These are phyloP conservation scores for Mesotaenium endlicherianum DNA, from an alignment of 139 green algal genomes.

Conservation along the genomic window DNA sequence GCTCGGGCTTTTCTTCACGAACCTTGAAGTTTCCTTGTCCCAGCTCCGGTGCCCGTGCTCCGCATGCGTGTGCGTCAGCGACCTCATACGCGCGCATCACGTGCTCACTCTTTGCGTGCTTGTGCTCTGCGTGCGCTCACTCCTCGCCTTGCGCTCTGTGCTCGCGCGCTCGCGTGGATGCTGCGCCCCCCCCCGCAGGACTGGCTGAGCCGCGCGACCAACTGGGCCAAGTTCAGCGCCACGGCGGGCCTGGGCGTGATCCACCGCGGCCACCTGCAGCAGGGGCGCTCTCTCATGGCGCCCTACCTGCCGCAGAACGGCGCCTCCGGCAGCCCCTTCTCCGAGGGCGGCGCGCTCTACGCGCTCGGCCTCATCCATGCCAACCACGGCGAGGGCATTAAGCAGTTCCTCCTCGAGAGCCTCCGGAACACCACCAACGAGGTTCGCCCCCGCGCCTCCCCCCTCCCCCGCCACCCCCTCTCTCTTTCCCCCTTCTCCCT, in stretches of 20 bases:
- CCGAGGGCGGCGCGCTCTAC: slow-evolving; percentile 93
- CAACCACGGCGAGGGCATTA: slow-evolving; percentile 79
- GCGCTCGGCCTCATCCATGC: slow-evolving; percentile 95
- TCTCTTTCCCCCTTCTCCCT: too few species aligned
- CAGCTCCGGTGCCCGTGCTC: too few species aligned
- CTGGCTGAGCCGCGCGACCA: slow-evolving; percentile 84
- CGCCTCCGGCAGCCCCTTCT: slow-evolving; percentile 55
- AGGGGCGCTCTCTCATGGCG: slow-evolving; percentile 75
- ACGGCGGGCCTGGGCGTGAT: slow-evolving; percentile 96
- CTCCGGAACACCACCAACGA: slow-evolving; percentile 81
- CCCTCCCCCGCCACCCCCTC: too few species aligned
- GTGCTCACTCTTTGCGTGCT: too few species aligned
- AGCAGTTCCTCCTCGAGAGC: slow-evolving; percentile 79
- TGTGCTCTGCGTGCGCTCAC: too few species aligned
- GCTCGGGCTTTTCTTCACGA: too few species aligned
- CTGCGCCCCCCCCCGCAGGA: background rate
- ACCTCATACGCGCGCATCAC: too few species aligned
- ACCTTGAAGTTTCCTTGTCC: too few species aligned
- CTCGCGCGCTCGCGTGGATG: too few species aligned
- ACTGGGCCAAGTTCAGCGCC: slow-evolving; percentile 99
- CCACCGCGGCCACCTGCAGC: slow-evolving; percentile 84
- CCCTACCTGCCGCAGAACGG: slow-evolving; percentile 85
- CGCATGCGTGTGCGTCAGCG: too few species aligned
- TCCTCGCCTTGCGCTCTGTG: too few species aligned
- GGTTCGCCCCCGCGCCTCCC: slow-evolving; percentile 15